Base-by-base conservation (phyloP, 108 stramenopile species). In the Skeletonema potamos region DNA sequence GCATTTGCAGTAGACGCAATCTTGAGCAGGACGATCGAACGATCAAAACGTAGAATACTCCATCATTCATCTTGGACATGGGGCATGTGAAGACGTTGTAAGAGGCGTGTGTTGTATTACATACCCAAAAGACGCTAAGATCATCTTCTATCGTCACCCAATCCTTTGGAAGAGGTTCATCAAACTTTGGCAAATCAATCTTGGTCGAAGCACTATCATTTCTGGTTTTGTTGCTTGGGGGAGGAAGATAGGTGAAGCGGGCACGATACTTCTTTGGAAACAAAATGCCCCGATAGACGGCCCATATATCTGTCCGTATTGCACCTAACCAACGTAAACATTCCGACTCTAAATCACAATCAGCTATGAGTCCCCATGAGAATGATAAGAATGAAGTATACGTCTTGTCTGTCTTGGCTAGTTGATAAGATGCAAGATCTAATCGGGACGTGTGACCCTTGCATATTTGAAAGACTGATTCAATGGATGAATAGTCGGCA, bases 271-370 rank as follows among this genome's bases (percentile, higher is more conserved):
- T 37, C 32, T 59, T 78, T 18, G 84, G 74, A 67, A 84, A 59
- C 32, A 72, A 66, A 39, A 93, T 27, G 13, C 90, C 84, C 7
- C 92, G 58, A 72, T 79, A 87, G 1, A 82, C 90, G 10, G 87
- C 90, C 86, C 91, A 96, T 54, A 93, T 65, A 66, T 96, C 95
- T 37, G 81, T 74, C 20, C 95, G 87, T 7, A 88, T n/a, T 27
- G 61, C 62, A 22, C 95, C 95, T 51, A 93, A 27, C 67, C 76
- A 90, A 30, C 87, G 86, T 26, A 93, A 64, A 39, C 72, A 70
- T 68, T 96, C 92, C 9, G 89, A 91, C 68, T 93, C 95, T 55
- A 93, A 87, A 64, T 96, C 95, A 60, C 93, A 86, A 72, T 94
- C 91, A 20, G 95, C 95, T 78, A 96, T 89, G 13, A 92, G 81